These are phyloP conservation scores for Balansia obtecta DNA, from an alignment of 2,329 filamentous ascomycete genomes.

Conservation along the genomic window DNA sequence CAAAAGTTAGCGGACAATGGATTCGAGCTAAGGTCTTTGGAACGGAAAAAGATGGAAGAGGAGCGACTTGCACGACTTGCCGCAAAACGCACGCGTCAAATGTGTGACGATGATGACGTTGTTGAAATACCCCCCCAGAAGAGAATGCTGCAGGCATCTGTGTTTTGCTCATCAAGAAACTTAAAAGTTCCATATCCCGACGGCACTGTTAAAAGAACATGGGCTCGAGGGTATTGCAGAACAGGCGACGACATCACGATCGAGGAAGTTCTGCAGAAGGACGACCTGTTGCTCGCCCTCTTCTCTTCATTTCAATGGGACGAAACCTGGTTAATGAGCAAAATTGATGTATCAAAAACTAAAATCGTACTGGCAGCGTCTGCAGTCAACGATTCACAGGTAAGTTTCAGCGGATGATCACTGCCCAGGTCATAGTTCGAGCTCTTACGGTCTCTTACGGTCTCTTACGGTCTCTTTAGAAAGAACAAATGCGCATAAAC, in stretches of 20 bases:
- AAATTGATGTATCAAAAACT: conserved; percentile 49
- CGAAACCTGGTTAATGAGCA: conserved; percentile 63
- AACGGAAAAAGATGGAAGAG: conserved; percentile 75
- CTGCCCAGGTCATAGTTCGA: not conserved
- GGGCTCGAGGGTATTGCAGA: conserved; percentile 51
- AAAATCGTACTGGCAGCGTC: conserved; percentile 50
- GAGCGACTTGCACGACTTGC: conserved; percentile 62
- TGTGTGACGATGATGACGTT: conserved; percentile 15
- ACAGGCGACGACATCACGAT: conserved; percentile 66
- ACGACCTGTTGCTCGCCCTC: conserved; percentile 61
- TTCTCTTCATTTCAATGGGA: conserved; percentile 85
- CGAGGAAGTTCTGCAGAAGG: conserved; percentile 70
- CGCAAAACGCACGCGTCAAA: conserved; percentile 33
- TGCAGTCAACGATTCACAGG: conserved; percentile 39
- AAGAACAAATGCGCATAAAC: conserved; percentile 35
- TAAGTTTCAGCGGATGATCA: conserved; percentile 18
- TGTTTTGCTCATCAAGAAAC: conserved; percentile 5
- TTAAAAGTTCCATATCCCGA: conserved; percentile 29
- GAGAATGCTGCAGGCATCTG: conserved; percentile 12
- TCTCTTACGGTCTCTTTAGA: conserved; percentile 18
- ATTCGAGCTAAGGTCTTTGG: conserved; percentile 39
- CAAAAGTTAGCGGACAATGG: not conserved
- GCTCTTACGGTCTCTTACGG: conserved; percentile 11
- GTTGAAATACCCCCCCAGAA: conserved; percentile 16
- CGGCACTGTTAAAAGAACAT: conserved; percentile 73